Evolutionary conservation across 1,139 yeast species (phyloP).

Genomic region (Scheffersomyces insectosa): DNA sequence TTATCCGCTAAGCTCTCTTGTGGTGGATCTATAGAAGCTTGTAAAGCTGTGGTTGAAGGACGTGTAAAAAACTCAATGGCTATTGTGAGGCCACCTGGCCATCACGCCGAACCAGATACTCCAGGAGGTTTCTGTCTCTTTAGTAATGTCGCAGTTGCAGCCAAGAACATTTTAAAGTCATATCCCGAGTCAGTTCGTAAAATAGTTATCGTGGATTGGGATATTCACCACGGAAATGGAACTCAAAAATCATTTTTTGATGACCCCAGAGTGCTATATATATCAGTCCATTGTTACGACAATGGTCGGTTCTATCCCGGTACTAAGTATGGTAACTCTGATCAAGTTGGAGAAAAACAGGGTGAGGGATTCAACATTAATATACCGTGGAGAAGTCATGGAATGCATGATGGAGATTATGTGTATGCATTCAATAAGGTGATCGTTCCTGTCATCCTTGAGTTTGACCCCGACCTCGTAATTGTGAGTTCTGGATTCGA

Average conservation of each 20-base stretch:
- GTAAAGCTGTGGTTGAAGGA: conserved; percentile 93
- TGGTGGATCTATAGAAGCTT: conserved; percentile 97
- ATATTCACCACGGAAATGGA: conserved; percentile 97
- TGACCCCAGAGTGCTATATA: conserved; percentile 87
- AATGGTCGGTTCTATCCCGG: conserved; percentile 95
- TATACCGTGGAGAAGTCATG: conserved; percentile 92
- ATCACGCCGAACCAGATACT: conserved; percentile 96
- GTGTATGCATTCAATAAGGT: conserved; percentile 86
- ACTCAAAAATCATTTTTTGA: conserved; percentile 89
- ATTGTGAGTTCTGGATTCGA: conserved; percentile 96
- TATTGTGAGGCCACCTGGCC: conserved; percentile 98
- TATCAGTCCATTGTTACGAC: conserved; percentile 90
- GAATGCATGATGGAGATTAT: conserved; percentile 95
- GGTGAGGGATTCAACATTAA: conserved; percentile 89
- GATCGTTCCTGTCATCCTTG: conserved; percentile 86
- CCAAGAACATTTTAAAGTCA: conserved; percentile 74
- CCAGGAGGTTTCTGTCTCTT: conserved; percentile 98
- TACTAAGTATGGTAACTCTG: conserved; percentile 74
- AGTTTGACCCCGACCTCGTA: conserved; percentile 89
- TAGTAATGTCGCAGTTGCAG: conserved; percentile 97
- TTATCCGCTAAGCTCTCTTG: conserved; percentile 89
- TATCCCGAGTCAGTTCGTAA: conserved; percentile 88
- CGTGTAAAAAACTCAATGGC: conserved; percentile 89
- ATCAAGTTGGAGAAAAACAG: conserved; percentile 77
- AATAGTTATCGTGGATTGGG: conserved; percentile 93